Conservation (phyloP, 768 basidiomycete species). For the Rhodotorula babjevae region DNA sequence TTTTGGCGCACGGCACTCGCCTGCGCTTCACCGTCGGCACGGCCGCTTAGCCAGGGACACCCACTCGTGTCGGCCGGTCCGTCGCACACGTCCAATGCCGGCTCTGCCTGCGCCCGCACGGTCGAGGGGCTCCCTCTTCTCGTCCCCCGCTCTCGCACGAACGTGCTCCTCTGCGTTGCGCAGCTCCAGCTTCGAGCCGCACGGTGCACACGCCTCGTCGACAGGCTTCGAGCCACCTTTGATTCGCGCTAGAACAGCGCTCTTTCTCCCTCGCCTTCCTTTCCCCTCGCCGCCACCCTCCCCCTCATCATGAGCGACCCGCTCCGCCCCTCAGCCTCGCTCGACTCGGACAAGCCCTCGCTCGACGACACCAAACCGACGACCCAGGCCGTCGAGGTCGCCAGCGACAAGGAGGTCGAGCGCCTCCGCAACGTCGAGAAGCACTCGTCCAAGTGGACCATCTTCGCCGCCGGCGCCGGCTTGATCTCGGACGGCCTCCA, state of each 20-base stretch:
- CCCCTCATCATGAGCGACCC: not conserved
- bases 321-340: not conserved
- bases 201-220: not conserved
- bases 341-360: not conserved
- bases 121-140: not conserved
- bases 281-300: not conserved
- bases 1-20: too few species aligned
- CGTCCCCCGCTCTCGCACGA: not conserved
- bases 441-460: slow-evolving; percentile 61
- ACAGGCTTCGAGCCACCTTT: too few species aligned
- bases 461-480: slow-evolving; percentile 62
- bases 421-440: slow-evolving; percentile 44
- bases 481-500: slow-evolving; percentile 60
- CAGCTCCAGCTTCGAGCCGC: not conserved
- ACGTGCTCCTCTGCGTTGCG: slow-evolving; percentile 5
- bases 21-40: too few species aligned
- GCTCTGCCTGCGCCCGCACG: not conserved
- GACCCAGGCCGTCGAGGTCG: not conserved
- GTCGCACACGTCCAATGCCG: not conserved
- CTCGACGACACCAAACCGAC: not conserved
- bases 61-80: too few species aligned
- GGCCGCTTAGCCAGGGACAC: too few species aligned
- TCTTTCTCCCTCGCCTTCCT: too few species aligned
- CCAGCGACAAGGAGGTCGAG: not conserved
- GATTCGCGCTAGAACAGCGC: too few species aligned